Percentiles rank a stretch among this genome's conserved stretches.
Conservation (phyloP, 306 rosid species). For the Benincasa hispida region DNA sequence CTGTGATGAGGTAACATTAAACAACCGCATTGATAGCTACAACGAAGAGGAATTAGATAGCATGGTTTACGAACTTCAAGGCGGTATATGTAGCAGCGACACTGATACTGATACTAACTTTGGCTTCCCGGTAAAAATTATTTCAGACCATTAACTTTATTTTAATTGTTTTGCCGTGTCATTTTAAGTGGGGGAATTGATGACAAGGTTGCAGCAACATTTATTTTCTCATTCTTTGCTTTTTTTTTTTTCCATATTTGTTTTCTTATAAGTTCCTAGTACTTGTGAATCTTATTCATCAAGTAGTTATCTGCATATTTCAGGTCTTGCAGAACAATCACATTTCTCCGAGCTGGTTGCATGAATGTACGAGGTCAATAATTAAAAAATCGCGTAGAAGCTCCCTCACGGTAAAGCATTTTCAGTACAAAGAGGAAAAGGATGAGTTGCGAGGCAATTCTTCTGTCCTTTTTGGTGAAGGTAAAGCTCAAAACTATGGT, state of each 20-base stretch:
- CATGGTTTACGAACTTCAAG: constrained; percentile 6
- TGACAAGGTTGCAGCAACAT: too few relatives aligned
- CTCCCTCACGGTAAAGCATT: not conserved
- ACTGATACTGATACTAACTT: constrained; percentile 18
- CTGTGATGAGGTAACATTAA: not conserved
- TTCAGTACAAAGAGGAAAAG: not conserved
- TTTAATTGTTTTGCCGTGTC: too few relatives aligned
- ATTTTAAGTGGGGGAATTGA: too few relatives aligned
- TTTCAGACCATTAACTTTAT: too few relatives aligned
- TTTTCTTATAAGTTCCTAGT: too few relatives aligned
- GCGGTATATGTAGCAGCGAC: constrained; percentile 21
- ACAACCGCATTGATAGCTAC: not conserved
- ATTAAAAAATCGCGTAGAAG: constrained; percentile 4
- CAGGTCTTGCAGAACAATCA: constrained; percentile 16
- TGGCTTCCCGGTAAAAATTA: not conserved
- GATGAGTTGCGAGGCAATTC: not conserved
- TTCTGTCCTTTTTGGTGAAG: not conserved
- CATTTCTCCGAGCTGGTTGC: not conserved
- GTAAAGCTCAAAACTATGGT: not conserved
- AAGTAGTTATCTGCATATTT: not conserved
- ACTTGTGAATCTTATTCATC: not conserved
- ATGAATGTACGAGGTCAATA: not conserved
- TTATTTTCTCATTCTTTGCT: too few relatives aligned
- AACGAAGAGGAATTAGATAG: not conserved
- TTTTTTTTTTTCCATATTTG: too few relatives aligned